phyloP scores from a whole-genome alignment of 2,329 filamentous ascomycete species.

The Scytalidium sp. region DNA sequence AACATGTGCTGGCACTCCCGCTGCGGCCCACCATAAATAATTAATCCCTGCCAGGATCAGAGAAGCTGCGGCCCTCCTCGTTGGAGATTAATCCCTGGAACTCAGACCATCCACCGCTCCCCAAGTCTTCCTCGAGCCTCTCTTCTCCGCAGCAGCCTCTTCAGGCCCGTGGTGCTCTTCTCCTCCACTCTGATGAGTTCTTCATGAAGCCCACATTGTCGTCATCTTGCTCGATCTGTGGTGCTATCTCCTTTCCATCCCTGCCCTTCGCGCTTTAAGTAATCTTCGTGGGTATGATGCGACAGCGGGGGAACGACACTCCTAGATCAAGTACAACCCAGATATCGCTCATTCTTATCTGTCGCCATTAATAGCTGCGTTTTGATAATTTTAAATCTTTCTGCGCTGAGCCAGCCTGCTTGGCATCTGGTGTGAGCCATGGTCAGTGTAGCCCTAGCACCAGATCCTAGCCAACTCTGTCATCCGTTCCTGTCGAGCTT shows the following conservation, averaged over 20 bases:
- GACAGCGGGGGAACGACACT: neutral
- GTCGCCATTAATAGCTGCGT: neutral
- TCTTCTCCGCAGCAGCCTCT: neutral
- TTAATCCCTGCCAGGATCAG: too few relatives aligned
- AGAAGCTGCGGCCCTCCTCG: too few relatives aligned
- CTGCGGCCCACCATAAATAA: too few relatives aligned
- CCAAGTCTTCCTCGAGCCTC: too few relatives aligned
- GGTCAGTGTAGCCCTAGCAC: neutral
- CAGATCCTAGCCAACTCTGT: too few relatives aligned
- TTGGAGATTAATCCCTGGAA: too few relatives aligned
- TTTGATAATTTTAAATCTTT: neutral
- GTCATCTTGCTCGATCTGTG: neutral
- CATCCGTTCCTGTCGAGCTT: too few relatives aligned
- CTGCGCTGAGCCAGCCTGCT: neutral
- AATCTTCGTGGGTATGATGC: neutral
- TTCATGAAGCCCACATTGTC: neutral
- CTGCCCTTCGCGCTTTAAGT: neutral
- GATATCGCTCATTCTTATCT: neutral
- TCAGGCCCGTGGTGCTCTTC: neutral
- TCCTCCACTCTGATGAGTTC: neutral
- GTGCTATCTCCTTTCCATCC: neutral
- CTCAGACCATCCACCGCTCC: too few relatives aligned
- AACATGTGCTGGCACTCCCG: too few relatives aligned
- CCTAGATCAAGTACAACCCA: neutral
- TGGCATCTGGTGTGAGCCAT: neutral